Percentiles rank a stretch among this genome's conserved stretches.
Evolutionary conservation across 352 stramenopile genomes (phyloP).

Genomic region (Pythium vanterpoolii): DNA sequence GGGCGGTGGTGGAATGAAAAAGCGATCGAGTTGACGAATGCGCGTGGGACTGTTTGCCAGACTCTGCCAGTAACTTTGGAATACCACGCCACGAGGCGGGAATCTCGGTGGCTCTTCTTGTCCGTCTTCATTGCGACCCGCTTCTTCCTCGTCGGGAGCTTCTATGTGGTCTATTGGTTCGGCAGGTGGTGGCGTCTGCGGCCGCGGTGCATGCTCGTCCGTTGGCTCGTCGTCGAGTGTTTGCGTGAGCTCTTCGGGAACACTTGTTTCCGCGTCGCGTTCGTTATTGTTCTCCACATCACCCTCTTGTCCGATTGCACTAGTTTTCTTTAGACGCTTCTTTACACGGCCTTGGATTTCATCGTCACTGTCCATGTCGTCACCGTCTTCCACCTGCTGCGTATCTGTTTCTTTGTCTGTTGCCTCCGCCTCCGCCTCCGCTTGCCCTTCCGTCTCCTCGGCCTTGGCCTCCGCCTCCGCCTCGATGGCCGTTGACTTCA

Average conservation of each 20-base stretch:
- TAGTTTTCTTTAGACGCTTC: slow-evolving; percentile 11
- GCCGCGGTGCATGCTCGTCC: background rate
- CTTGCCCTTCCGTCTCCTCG: too few relatives aligned
- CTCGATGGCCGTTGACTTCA: background rate
- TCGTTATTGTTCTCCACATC: background rate
- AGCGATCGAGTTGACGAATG: slow-evolving; percentile 6
- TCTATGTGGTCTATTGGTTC: background rate
- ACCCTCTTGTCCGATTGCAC: background rate
- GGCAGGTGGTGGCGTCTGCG: background rate
- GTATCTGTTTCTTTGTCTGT: background rate
- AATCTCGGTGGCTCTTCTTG: too few relatives aligned
- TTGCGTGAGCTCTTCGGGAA: background rate
- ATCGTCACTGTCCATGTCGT: background rate
- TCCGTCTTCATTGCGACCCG: background rate
- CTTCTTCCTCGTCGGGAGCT: background rate
- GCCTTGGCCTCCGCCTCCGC: background rate
- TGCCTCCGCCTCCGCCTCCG: background rate
- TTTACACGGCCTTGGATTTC: slow-evolving; percentile 18
- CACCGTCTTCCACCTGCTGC: background rate
- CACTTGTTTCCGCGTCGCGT: background rate
- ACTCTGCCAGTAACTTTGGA: slow-evolving; percentile 14
- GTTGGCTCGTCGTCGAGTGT: too few relatives aligned
- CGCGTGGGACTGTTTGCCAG: background rate
- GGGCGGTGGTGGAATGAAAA: slow-evolving; percentile 10
- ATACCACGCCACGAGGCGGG: slow-evolving; percentile 5